These are phyloP conservation scores for Echeveria elegans DNA, from an alignment of 164 flowering plant genomes.

Conservation along the genomic window DNA sequence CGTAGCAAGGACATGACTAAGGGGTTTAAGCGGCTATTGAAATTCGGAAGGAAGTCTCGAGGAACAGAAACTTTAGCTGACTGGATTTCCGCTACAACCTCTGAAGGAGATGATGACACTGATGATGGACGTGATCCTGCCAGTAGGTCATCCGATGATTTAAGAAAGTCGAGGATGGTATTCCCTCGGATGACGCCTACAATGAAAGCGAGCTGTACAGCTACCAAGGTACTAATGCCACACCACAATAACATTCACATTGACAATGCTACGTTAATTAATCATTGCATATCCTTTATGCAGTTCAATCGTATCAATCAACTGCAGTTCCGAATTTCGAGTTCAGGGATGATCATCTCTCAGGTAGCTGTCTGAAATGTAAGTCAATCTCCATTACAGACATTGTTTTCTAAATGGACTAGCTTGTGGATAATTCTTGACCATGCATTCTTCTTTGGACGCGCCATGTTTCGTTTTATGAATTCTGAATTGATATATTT, in stretches of 20 bases:
- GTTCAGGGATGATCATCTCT: constrained; percentile 77
- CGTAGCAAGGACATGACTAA: constrained; percentile 84
- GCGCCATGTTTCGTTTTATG: too few species aligned
- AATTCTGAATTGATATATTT: not conserved
- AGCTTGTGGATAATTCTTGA: too few species aligned
- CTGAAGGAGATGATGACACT: constrained; percentile 96
- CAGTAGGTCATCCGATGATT: constrained; percentile 75
- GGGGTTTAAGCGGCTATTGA: constrained; percentile 84
- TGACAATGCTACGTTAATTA: too few species aligned
- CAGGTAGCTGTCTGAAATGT: constrained; percentile 94
- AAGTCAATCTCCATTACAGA: not conserved
- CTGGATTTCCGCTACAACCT: constrained; percentile 97
- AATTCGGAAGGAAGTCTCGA: constrained; percentile 82
- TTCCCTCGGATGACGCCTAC: constrained; percentile 65
- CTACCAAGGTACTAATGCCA: constrained; percentile 51
- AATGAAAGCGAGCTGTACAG: constrained; percentile 58
- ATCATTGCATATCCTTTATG: constrained; percentile 18
- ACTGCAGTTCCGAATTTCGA: constrained; percentile 74
- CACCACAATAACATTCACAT: too few species aligned
- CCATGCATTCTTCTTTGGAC: not conserved
- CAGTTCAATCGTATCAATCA: constrained; percentile 62
- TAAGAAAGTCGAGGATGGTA: constrained; percentile 93
- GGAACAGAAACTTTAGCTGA: constrained; percentile 72
- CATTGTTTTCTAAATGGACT: too few species aligned
- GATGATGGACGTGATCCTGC: constrained; percentile 87